Percentiles rank a stretch among this genome's conserved stretches.
Evolutionary conservation across 2,329 filamentous ascomycete genomes (phyloP).

Genomic region (Penicillium sp.): DNA sequence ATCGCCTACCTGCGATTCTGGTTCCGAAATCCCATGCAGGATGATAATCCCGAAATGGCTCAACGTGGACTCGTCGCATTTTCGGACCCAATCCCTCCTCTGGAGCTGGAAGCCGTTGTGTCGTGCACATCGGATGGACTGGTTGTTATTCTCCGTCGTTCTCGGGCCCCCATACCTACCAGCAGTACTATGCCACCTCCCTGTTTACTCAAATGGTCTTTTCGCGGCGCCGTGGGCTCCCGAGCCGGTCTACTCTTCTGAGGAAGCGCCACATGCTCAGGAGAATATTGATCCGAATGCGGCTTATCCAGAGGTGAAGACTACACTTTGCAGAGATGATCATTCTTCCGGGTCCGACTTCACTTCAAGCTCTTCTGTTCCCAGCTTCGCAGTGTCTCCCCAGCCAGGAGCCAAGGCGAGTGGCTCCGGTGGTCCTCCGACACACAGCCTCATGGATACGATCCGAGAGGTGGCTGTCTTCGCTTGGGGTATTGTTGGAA

Average conservation of each 20-base stretch:
- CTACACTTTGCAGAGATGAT: slow-evolving; percentile 28
- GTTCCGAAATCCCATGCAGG: slow-evolving; percentile 70
- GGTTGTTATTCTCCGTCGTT: slow-evolving; percentile 75
- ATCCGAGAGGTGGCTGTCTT: slow-evolving; percentile 87
- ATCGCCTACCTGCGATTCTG: slow-evolving; percentile 87
- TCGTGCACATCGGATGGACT: slow-evolving; percentile 87
- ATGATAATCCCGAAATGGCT: slow-evolving; percentile 33
- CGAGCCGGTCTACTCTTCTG: slow-evolving; percentile 56
- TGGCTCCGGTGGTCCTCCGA: slow-evolving; percentile 53
- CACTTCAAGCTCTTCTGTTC: slow-evolving; percentile 2
- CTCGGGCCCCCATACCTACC: slow-evolving; percentile 63
- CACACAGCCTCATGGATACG: slow-evolving; percentile 67
- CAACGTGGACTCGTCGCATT: background rate
- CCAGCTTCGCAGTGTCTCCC: background rate
- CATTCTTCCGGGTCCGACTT: slow-evolving; percentile 32
- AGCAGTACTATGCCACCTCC: slow-evolving; percentile 43
- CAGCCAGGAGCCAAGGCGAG: slow-evolving; percentile 41
- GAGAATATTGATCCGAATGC: slow-evolving; percentile 4
- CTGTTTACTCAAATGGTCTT: slow-evolving; percentile 60
- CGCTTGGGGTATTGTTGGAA: slow-evolving; percentile 52
- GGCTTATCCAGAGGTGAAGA: slow-evolving; percentile 30
- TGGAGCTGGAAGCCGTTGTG: slow-evolving; percentile 85
- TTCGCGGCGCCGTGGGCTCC: slow-evolving; percentile 80
- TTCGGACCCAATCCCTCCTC: slow-evolving; percentile 19
- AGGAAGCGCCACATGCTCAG: slow-evolving; percentile 4